Conservation (phyloP, 2,329 filamentous ascomycete species). For the Coniochaeta prunicola region DNA sequence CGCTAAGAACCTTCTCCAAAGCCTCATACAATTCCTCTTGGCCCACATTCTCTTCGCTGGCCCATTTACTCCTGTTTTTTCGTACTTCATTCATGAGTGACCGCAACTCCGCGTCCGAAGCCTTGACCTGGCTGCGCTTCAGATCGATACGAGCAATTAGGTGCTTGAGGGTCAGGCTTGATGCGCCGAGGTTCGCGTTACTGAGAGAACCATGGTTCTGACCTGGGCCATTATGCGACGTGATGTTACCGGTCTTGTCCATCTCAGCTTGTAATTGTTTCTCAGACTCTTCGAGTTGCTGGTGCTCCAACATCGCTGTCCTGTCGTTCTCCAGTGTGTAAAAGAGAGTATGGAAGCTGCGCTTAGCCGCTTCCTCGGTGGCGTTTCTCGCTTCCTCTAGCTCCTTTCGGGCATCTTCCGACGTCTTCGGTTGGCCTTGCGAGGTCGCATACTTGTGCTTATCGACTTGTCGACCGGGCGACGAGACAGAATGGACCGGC, state of each 20-base stretch:
- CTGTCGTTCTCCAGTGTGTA: conserved; percentile 93
- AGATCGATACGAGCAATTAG: conserved; percentile 92
- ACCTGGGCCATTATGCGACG: conserved; percentile 35
- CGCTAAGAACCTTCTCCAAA: conserved; percentile 90
- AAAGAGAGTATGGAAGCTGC: conserved; percentile 88
- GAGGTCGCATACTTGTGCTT: conserved; percentile 42
- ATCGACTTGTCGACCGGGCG: conserved; percentile 49
- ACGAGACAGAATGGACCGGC: conserved; percentile 54
- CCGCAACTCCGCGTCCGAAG: conserved; percentile 86
- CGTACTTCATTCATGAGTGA: conserved; percentile 94
- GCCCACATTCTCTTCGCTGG: conserved; percentile 92
- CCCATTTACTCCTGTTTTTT: conserved; percentile 98
- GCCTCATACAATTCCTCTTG: conserved; percentile 98
- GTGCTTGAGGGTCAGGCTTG: conserved; percentile 92
- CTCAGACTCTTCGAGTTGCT: conserved; percentile 93
- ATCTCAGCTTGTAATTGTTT: conserved; percentile 95
- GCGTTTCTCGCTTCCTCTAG: conserved; percentile 87
- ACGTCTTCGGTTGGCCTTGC: conserved; percentile 56
- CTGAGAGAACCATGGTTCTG: conserved; percentile 83
- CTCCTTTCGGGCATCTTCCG: conserved; percentile 86
- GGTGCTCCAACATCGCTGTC: conserved; percentile 95
- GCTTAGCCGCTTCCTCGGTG: conserved; percentile 81
- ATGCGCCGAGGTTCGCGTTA: conserved; percentile 89
- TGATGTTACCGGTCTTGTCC: conserved; percentile 55
- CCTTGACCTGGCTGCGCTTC: conserved; percentile 82